A percentile compares a stretch with the other conserved stretches of the same genome.
These are phyloP conservation scores for Chrysochromulina tobinii DNA, from an alignment of 78 protist species.

Conservation along the genomic window DNA sequence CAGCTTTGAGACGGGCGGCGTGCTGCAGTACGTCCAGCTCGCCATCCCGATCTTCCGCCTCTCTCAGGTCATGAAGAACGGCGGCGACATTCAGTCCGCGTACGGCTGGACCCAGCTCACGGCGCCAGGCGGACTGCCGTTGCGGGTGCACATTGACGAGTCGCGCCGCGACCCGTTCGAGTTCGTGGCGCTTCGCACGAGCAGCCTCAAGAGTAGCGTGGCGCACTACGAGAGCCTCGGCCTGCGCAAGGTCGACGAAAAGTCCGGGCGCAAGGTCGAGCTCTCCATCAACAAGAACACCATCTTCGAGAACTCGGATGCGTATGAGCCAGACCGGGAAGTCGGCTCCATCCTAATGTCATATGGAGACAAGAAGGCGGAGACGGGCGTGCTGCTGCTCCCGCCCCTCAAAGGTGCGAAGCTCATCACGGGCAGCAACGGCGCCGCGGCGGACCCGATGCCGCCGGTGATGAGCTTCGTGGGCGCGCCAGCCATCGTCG, in stretches of 20 bases:
- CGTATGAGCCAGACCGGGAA: background rate
- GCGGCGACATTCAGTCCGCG: background rate
- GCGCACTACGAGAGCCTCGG: background rate
- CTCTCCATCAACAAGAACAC: background rate
- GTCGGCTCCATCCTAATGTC: background rate
- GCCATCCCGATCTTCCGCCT: background rate
- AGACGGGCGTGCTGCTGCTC: background rate
- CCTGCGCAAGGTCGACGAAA: background rate
- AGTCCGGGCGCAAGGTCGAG: background rate
- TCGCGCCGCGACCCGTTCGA: conserved; percentile 1
- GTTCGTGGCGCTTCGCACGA: background rate
- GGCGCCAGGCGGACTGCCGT: background rate
- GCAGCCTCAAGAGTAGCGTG: no score
- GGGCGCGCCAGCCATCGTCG: no score
- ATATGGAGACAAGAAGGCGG: background rate
- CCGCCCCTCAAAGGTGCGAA: background rate
- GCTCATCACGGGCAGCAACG: no score
- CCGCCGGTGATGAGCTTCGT: no score
- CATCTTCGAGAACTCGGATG: background rate
- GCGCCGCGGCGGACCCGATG: no score
- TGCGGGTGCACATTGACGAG: background rate
- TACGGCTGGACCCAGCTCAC: background rate
- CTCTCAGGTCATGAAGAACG: background rate
- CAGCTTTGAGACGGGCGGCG: background rate
- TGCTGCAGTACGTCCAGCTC: background rate